phyloP scores from a whole-genome alignment of 2,329 filamentous ascomycete genomes.

The Ascochyta clinopodiicola region DNA sequence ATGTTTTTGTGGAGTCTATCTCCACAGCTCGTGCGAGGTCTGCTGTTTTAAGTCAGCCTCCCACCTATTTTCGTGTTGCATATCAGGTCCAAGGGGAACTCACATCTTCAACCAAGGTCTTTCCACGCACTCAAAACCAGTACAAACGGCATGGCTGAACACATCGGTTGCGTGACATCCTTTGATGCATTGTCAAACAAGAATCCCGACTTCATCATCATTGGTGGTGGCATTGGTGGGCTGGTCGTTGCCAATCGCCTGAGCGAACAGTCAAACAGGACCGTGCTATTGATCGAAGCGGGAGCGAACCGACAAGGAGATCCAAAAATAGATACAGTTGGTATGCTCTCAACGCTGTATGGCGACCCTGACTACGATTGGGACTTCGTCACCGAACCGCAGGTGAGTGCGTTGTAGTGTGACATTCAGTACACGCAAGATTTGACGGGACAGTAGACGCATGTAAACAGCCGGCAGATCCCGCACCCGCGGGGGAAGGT shows the following conservation, averaged over 20 bases:
- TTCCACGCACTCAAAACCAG: no score
- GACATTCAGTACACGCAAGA: no score
- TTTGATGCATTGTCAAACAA: no score
- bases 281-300: slow-evolving; percentile 35
- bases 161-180: no score
- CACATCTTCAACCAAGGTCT: no score
- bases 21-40: no score
- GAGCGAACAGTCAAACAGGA: slow-evolving; percentile 15
- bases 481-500: slow-evolving; percentile 30
- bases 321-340: slow-evolving; percentile 22
- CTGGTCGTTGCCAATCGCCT: slow-evolving; percentile 18
- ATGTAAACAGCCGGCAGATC: slow-evolving; percentile 25
- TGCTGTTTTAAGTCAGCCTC: no score
- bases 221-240: slow-evolving; percentile 26
- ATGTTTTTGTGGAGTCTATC: no score
- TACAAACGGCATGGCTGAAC: no score
- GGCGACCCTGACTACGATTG: slow-evolving; percentile 25
- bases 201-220: neutral
- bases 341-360: slow-evolving; percentile 4
- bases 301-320: slow-evolving; percentile 40
- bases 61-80: no score
- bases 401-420: slow-evolving; percentile 10
- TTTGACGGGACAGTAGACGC: slow-evolving; percentile 44
- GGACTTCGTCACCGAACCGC: slow-evolving; percentile 26
- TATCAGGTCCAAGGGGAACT: no score